Percentiles rank a stretch among this genome's conserved stretches.
Conservation (phyloP, 257 asterid species). For the Ilex asprella region DNA sequence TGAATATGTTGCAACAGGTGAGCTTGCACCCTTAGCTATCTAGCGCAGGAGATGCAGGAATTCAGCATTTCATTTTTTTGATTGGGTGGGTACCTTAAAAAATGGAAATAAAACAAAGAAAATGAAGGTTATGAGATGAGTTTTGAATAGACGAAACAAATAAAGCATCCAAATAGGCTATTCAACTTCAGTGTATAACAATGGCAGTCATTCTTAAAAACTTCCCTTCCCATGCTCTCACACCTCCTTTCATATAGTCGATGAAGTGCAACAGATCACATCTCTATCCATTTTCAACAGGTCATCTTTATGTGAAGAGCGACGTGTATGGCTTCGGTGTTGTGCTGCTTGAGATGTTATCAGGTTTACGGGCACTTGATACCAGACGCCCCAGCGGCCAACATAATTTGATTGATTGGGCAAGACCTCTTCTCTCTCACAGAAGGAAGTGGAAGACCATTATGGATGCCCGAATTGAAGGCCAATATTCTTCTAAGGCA, state of each 20-base stretch:
- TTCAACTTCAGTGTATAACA: background rate
- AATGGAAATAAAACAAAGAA: too few relatives aligned
- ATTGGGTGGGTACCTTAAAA: background rate
- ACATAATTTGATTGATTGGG: conserved; percentile 39
- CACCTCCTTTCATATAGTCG: background rate
- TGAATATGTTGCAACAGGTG: conserved; percentile 52
- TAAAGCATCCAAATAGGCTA: background rate
- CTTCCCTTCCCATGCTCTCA: background rate
- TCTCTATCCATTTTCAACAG: conserved; percentile 16
- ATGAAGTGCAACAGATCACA: background rate
- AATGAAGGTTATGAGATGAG: too few relatives aligned
- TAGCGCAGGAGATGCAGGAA: too few relatives aligned
- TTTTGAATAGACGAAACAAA: too few relatives aligned
- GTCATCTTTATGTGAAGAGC: conserved; percentile 54
- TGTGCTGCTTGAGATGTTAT: conserved; percentile 54
- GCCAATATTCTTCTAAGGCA: conserved; percentile 41
- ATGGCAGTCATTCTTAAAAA: background rate
- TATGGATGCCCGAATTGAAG: conserved; percentile 39
- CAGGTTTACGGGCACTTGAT: conserved; percentile 48
- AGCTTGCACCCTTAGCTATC: conserved; percentile 2
- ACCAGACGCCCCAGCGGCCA: conserved; percentile 27
- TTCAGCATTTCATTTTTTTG: too few relatives aligned
- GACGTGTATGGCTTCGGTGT: conserved; percentile 66
- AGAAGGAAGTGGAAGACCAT: conserved; percentile 27
- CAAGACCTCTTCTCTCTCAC: conserved; percentile 31